Evolutionary conservation across 305 asterid genomes (phyloP).

Genomic region (Rubia balearica): DNA sequence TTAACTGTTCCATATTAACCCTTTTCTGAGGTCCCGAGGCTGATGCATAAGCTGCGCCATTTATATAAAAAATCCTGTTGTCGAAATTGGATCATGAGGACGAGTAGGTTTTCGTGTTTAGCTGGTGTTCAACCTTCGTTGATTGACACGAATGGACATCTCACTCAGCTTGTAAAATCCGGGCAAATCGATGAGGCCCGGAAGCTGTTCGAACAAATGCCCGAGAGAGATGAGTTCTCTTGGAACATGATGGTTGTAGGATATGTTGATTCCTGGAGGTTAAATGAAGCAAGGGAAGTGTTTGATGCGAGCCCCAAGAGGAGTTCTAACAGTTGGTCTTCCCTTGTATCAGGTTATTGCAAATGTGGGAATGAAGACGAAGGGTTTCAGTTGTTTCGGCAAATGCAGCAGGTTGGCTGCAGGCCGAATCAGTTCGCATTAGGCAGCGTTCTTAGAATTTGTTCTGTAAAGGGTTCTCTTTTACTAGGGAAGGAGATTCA

Average conservation of each 20-base stretch:
- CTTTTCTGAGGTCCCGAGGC: neutral
- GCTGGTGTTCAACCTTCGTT: constrained; percentile 18
- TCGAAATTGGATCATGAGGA: constrained; percentile 10
- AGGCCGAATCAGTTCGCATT: constrained; percentile 55
- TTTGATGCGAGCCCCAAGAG: constrained; percentile 43
- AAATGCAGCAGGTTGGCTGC: constrained; percentile 51
- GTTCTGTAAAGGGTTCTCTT: constrained; percentile 57
- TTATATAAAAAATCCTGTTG: neutral
- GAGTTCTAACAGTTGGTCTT: constrained; percentile 65
- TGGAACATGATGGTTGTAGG: constrained; percentile 71
- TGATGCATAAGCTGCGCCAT: neutral
- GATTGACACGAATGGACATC: constrained; percentile 29
- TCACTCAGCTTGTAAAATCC: constrained; percentile 28
- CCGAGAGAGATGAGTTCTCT: constrained; percentile 54
- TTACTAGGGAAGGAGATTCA: constrained; percentile 58
- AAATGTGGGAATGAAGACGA: constrained; percentile 52
- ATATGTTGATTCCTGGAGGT: constrained; percentile 51
- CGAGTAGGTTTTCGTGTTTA: constrained; percentile 18
- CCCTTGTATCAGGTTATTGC: constrained; percentile 72
- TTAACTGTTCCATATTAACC: neutral
- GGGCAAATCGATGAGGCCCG: constrained; percentile 50
- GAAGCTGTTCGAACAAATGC: constrained; percentile 59
- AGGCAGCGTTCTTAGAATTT: constrained; percentile 67
- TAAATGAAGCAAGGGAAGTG: constrained; percentile 47
- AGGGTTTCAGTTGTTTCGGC: constrained; percentile 47